Conservation (phyloP, 129 eudicot genomes). For the Centrapalus pauciflorus region DNA sequence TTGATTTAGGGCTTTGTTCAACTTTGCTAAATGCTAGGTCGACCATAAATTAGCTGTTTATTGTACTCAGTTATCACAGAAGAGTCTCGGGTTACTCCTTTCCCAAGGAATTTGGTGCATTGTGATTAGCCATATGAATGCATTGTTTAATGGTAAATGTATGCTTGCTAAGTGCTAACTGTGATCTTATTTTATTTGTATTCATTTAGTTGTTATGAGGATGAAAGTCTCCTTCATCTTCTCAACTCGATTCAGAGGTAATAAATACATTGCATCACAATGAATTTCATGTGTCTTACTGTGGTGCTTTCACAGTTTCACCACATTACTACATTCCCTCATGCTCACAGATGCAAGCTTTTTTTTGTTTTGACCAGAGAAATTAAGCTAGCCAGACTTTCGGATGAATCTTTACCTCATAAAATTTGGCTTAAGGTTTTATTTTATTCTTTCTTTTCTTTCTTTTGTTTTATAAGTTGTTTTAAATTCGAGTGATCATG, state of each 20-base stretch:
- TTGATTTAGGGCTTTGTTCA: not conserved
- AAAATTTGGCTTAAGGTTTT: conserved; percentile 73
- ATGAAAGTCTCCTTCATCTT: conserved; percentile 45
- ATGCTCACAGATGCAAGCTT: conserved; percentile 2
- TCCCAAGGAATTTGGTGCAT: too few species aligned
- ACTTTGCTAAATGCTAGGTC: not conserved
- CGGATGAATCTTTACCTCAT: conserved; percentile 41
- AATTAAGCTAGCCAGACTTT: conserved; percentile 41
- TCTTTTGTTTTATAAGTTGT: not conserved
- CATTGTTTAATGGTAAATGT: not conserved
- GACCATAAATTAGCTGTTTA: too few species aligned
- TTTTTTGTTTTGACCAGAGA: conserved; percentile 35
- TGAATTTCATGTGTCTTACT: not conserved
- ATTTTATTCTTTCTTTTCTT: not conserved
- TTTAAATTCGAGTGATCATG: not conserved
- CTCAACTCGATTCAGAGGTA: conserved; percentile 60
- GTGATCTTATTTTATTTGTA: not conserved
- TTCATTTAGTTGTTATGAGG: conserved; percentile 47
- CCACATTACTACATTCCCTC: not conserved
- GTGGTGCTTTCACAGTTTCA: not conserved
- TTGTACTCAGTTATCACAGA: too few species aligned
- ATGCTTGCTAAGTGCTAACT: conserved; percentile 10
- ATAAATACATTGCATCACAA: not conserved
- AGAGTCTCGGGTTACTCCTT: too few species aligned
- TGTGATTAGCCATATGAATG: not conserved